A percentile compares a stretch with the other conserved stretches of the same genome.
Conservation (phyloP, 192 early-diverging fungal species). For the Backusella australiensis region DNA sequence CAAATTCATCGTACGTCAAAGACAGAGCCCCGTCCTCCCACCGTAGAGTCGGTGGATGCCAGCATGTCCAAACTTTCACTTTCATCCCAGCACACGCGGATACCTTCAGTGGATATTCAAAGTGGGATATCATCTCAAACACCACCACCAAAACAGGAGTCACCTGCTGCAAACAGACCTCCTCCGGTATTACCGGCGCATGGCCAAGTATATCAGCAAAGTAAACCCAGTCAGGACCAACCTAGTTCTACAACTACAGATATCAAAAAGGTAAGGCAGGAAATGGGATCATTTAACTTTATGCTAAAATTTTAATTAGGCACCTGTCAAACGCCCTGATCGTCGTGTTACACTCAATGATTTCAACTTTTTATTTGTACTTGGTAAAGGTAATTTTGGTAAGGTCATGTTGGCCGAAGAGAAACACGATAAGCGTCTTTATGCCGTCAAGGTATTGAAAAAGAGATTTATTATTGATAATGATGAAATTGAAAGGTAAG, state of each 20-base stretch:
- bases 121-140: neutral
- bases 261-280: neutral
- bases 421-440: constrained; percentile 73
- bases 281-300: no score
- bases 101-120: neutral
- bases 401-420: constrained; percentile 99
- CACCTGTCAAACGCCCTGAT: neutral
- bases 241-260: neutral
- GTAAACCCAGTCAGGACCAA: constrained; percentile 8
- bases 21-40: neutral
- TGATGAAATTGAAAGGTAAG: constrained; percentile 89
- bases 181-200: constrained; percentile 1
- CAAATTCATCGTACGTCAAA: neutral
- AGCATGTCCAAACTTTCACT: neutral
- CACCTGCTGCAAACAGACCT: neutral
- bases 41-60: neutral
- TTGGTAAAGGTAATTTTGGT: constrained; percentile 99
- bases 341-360: constrained; percentile 85
- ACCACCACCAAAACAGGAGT: neutral
- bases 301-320: neutral
- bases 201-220: neutral
- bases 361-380: constrained; percentile 91
- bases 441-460: constrained; percentile 98
- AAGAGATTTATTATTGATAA: constrained; percentile 98
- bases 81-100: neutral